Evolutionary conservation across 345 rosid genomes (phyloP), one percentile per base, ranked within the genome.

Genomic region (Acer yangbiense): DNA sequence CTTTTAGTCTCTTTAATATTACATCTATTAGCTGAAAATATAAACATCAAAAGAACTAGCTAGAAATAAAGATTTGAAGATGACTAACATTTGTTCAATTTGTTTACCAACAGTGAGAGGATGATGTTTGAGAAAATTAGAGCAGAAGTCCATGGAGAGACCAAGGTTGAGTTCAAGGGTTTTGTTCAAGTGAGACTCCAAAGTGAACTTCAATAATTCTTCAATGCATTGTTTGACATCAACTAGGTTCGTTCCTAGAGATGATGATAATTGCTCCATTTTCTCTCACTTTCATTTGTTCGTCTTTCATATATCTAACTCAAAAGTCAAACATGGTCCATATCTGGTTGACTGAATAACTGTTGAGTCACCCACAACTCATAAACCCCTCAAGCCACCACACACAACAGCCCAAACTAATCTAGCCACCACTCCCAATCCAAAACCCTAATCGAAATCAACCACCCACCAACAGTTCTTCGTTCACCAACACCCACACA

Each of bases 141-240:
- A 86, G 80, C 88, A 88, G 82, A 87, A 88, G 17, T 82, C 85
- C 61, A 60, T 79, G 68, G 85, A 84, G 10, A 90, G 80, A 48
- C 52, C 69, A 23, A 90, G 14, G 79, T 81, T 85, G 67, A 80
- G 69, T 55, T 82, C 82, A 21, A 71, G 69, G 77, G 76, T 72
- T 63, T 70, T 66, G 68, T 86, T 79, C 17, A 86, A 23, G 77
- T 75, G 81, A 72, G 85, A 76, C 11, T 81, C 73, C 11, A 91
- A 85, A 23, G 81, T 85, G 83, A 87, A 86, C 72, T 82, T 89
- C 79, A 81, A 41, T 78, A 86, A 35, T 65, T 87, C 89, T 81
- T 84, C 88, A 1, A 90, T 21, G 52, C 76, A 84, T 16, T 81
- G 84, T 77, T 70, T 78, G 52, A 80, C 12, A 3, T 76, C 71